phyloP scores from a whole-genome alignment of 176 grass and related monocot species.

The bread wheat (Triticum aestivum) region DNA sequence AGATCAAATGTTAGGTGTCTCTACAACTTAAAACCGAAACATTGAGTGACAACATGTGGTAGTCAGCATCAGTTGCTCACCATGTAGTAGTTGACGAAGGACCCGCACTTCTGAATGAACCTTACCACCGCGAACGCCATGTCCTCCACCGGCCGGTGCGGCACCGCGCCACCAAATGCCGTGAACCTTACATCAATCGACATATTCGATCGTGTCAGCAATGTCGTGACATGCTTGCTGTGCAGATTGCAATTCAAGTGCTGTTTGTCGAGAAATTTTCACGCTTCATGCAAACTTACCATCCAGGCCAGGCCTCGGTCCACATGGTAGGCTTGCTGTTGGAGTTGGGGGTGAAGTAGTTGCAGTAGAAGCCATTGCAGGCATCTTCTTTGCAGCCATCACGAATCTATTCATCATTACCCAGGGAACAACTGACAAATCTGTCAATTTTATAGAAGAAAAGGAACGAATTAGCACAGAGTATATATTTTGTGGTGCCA shows the following conservation, averaged over 20 bases:
- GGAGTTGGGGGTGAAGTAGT: slow-evolving; percentile 48
- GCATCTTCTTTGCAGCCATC: slow-evolving; percentile 66
- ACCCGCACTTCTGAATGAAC: slow-evolving; percentile 87
- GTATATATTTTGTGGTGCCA: not conserved
- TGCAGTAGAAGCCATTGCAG: slow-evolving; percentile 55
- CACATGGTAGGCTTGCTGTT: slow-evolving; percentile 81
- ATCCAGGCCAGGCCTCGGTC: slow-evolving; percentile 84
- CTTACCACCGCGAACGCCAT: slow-evolving; percentile 78
- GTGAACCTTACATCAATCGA: slow-evolving; percentile 55
- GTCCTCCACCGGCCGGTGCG: slow-evolving; percentile 78
- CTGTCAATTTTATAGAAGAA: not conserved
- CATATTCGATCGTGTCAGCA: not conserved
- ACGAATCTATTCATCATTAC: not conserved
- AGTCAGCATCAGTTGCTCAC: slow-evolving; percentile 36
- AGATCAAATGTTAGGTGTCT: not conserved
- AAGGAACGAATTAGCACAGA: not conserved
- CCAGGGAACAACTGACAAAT: not conserved
- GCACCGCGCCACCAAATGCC: slow-evolving; percentile 75
- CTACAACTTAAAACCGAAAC: not conserved
- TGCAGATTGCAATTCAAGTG: not conserved
- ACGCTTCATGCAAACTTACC: slow-evolving; percentile 24
- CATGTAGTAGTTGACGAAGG: slow-evolving; percentile 98
- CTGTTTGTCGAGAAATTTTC: not conserved
- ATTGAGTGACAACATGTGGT: not conserved
- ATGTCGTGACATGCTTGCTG: not conserved